Evolutionary conservation across 768 basidiomycete species (phyloP), one percentile per base, ranked within the genome.

Genomic region (Naganishia friedmannii): DNA sequence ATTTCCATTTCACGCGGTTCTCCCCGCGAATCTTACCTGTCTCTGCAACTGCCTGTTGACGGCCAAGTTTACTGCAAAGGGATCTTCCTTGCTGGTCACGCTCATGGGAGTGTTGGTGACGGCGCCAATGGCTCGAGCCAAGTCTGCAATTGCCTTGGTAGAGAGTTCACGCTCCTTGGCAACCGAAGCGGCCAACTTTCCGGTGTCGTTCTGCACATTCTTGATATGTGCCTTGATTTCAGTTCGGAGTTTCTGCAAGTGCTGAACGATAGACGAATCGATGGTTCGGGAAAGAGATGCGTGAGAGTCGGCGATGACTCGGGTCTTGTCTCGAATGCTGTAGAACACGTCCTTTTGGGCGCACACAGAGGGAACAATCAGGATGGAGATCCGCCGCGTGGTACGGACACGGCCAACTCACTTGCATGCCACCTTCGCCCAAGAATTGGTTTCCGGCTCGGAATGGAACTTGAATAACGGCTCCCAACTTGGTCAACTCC

Each of bases 141-240:
- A 88, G 58, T 97, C 93, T 39, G 92, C 87, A 65, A 99, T 90
- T 78, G 90, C 83, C 75, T 87, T 89, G 48, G 89, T 87, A 4
- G 92, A 95, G 17, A 90, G 82, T 77, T 96, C 92, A 68, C 96
- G 89, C 80, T 98, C 95, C 77, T 90, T 90, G 0, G 96, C 94
- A 42, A 98, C 96, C 69, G 85, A 86, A 0, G 91, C 88, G 1
- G 93, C 93, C 15, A 95, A 86, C 80, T 91, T 93, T 12, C 92
- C 94, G 0, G 93, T 96, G 78, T 94, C 93, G 73, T 93, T 95
- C 86, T 95, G 93, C 12, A 97, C 88, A 53, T 90, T 92, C 87
- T 91, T 93, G 80, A 99, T 90, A 81, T 99, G 96, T 1, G 94
- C 95, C 83, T 97, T 98, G 81, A 99, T 93, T 82, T 99, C 96